Conservation (phyloP, 2,329 filamentous ascomycete species). For the Fusarium virguliforme region DNA sequence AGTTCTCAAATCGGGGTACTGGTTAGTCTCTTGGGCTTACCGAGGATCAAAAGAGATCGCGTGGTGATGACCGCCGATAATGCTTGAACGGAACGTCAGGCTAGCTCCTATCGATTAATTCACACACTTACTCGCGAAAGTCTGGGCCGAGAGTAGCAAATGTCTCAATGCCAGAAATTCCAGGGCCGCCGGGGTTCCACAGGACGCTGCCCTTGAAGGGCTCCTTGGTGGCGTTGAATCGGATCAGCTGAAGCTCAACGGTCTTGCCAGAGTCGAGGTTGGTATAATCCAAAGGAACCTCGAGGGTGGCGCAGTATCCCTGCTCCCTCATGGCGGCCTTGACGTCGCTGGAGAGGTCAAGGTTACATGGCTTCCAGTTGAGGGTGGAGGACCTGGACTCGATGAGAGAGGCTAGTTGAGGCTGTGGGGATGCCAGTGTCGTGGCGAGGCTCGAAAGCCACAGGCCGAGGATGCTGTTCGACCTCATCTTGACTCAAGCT, state of each 20-base stretch:
- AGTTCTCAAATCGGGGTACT: neutral
- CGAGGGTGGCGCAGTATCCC: constrained; percentile 53
- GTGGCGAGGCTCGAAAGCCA: neutral
- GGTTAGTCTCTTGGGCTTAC: constrained; percentile 21
- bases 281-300: constrained; percentile 59
- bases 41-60: constrained; percentile 45
- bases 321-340: constrained; percentile 6
- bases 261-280: constrained; percentile 46
- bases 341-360: neutral
- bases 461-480: neutral
- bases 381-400: constrained; percentile 1
- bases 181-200: constrained; percentile 58
- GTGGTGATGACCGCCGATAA: constrained; percentile 34
- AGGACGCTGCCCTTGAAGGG: constrained; percentile 56
- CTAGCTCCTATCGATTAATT: fast-evolving
- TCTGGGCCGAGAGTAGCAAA: constrained; percentile 29
- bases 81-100: constrained; percentile 15
- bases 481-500: neutral
- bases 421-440: neutral
- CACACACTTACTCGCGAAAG: constrained; percentile 23
- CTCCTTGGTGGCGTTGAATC: constrained; percentile 49
- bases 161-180: constrained; percentile 35
- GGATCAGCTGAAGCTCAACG: constrained; percentile 53
- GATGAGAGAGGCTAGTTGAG: neutral
- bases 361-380: constrained; percentile 9